Evolutionary conservation across 169 alveolate species (phyloP).

Genomic region (Plasmodium sp.): DNA sequence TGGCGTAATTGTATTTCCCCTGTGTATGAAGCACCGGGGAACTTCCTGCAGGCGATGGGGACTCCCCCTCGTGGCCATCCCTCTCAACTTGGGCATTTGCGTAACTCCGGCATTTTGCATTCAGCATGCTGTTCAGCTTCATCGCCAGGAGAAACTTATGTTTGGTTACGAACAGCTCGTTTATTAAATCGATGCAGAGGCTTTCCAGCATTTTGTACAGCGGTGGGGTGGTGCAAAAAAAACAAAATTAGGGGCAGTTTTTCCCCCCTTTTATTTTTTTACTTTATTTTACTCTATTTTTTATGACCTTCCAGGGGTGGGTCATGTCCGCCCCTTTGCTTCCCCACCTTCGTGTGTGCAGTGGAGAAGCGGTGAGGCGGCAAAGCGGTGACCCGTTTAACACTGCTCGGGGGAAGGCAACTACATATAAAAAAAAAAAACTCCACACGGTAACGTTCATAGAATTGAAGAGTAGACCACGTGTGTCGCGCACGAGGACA

Average conservation of each 20-base stretch:
- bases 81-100: background rate
- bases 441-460: background rate
- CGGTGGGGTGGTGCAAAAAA: background rate
- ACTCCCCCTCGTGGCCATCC: background rate
- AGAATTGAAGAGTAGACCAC: background rate
- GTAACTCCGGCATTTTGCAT: background rate
- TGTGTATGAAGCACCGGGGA: background rate
- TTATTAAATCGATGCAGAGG: conserved; percentile 20
- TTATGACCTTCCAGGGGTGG: background rate
- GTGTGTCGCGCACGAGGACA: background rate
- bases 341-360: background rate
- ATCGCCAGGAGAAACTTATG: conserved; percentile 25
- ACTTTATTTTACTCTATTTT: too few species aligned
- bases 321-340: background rate
- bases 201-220: conserved; percentile 27
- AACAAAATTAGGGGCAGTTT: background rate
- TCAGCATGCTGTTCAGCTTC: background rate
- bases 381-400: background rate
- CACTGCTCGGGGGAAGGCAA: background rate
- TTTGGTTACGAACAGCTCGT: conserved; percentile 25
- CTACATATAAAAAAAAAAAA: background rate
- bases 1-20: background rate
- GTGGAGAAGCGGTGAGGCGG: too few species aligned
- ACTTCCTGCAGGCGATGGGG: background rate
- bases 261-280: background rate